Evolutionary conservation across 2,329 filamentous ascomycete species (phyloP), one percentile per base, ranked within the genome.

Genomic region (Periconia macrospinosa): DNA sequence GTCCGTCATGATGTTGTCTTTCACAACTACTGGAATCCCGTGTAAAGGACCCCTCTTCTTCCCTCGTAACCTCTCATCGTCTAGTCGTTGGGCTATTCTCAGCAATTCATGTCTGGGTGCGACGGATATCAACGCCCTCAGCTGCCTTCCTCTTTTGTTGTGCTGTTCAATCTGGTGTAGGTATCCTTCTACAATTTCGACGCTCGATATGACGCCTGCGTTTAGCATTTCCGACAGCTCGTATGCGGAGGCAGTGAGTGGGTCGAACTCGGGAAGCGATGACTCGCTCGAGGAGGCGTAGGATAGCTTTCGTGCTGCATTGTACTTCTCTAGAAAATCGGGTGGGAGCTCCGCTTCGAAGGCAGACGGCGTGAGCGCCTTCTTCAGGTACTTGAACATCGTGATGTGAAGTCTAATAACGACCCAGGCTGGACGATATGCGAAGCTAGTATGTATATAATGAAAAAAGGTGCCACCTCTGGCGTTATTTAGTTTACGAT

Each of bases 1-100:
- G 46, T 72, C 65, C 5, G 75, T 75, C 60, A 74, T 70, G 37
- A 77, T 73, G 45, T 75, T 72, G 50, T 78, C 76, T 56, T 79
- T 77, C 13, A 76, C 41, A 1, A 78, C 66, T 44, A 78, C 70
- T 0, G 76, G 75, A 46, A 77, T 75, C 6, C 76, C 76, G 59
- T 78, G 75, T n/a, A 78, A 51, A 6, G 69, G 68, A 2, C 75
- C 69, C 42, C 75, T 70, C 17, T 68, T 55, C 45, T 65, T 68
- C 15, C 74, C 73, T 30, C 60, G 61, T 30, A 57, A 60, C n/a
- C 75, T 62, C 54, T 77, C 76, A 23, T 71, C 62, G 47, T 78
- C 76, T 17, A 79, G 63, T n/a, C 63, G 57, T 37, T 62, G 66
- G 11, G 76, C 76, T 52, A 65, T 68, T 37, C 64, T 63, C 14